Base-by-base conservation (phyloP, 2,329 filamentous ascomycete genomes). In the Beauveria sp. region DNA sequence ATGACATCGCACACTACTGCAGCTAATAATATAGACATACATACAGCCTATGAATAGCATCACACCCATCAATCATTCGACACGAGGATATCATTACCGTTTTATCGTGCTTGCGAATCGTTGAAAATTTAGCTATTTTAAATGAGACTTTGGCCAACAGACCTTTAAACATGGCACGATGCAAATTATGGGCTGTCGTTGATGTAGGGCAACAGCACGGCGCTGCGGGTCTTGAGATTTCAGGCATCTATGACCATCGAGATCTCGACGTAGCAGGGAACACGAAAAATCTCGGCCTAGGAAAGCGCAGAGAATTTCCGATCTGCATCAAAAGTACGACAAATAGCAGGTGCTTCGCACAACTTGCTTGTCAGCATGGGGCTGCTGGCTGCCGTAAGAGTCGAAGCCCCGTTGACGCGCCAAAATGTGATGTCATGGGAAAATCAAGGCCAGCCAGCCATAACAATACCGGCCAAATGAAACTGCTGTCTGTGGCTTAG, bases 1-100 rank as follows among this genome's bases (percentile, higher is more conserved):
- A 24, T 60, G 43, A n/a, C n/a, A 51, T 22, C 26, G 18, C 48
- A 9, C n/a, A 38, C 7, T 7, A 4, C n/a, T 34, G n/a, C 40
- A 60, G 34, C 34, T 38, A 48, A 46, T 52, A 46, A 53, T 52
- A 43, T 52, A 60, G 58, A 60, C 24, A 38, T 60, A 53, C 40
- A 60, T 60, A 45, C 26, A 60, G 18, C n/a, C n/a, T 26, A 52
- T 53, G 40, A 53, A 53, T 60, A 46, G 24, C 28, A 43, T 22
- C 12, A 31, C 46, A 16, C 22, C 20, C 42, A 22, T 31, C 42
- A 16, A 57, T 12, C 12, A 38, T 18, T 31, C 14, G 53, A 5
- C 24, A 24, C 12, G 7, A 16, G 34, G 34, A 48, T 50, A 28
- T 8, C 49, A 9, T 18, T 34, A 5, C 18, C 49, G 20, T 28